Evolutionary conservation across 1,284 basidiomycete species (phyloP), one percentile per base, ranked within the genome.

Genomic region (Vanrija sp.): DNA sequence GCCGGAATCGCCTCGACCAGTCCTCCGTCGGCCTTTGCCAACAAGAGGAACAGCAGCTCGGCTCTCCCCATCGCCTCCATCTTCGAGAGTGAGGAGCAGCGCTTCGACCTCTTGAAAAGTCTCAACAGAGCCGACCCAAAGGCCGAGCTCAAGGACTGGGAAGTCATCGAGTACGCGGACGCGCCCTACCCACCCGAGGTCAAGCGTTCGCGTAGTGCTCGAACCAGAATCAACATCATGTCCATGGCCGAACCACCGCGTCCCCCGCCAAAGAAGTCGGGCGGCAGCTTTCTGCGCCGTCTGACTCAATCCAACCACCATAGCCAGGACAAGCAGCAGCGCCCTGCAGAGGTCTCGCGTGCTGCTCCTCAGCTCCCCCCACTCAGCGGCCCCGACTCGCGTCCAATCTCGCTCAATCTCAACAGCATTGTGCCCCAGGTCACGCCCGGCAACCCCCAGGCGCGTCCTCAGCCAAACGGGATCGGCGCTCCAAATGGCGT

Each of bases 41-140:
- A 12, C 39, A 41, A 49, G 31, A 27, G 48, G 7, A 35, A 42
- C 22, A 49, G 48, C 41, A 16, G 10, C 4, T 31, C 31, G 2
- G 15, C 4, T 14, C 31, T 31, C 31, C 31, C 31, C 31, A 31
- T 31, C 12, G 31, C 31, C 6, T 31, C 31, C 31, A 7, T 59
- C 22, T 59, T 56, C 20, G 38, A 50, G 36, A 48, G 51, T 27
- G 37, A 55, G 39, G n/a, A 39, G 19, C 53, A 59, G 19, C 57
- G 57, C 25, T 31, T 16, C 41, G 41, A 47, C 45, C 37, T 59
- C 25, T 41, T 59, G 7, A 41, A 52, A 31, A 31, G 12, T n/a
- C 38, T 39, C 38, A 19, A 39, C n/a, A 31, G 12, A 31, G 31
- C 31, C 31, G 31, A 31, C 31, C 31, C 31, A 9, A 31, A 31